phyloP scores from a whole-genome alignment of 139 green algal species.

The Closterium sp. region DNA sequence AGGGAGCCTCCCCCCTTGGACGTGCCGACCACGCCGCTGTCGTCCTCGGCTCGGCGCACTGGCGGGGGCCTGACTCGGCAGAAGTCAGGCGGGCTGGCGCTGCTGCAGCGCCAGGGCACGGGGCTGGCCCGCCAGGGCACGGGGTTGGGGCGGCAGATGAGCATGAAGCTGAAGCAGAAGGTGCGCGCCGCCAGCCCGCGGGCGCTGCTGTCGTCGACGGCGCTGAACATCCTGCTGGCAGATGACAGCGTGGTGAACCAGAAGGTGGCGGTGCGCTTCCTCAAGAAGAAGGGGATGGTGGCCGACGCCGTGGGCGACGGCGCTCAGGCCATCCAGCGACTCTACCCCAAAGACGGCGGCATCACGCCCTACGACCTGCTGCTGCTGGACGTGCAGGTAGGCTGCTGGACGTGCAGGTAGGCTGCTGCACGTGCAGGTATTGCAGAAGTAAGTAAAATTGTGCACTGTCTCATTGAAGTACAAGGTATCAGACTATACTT shows the following conservation, averaged over 20 bases:
- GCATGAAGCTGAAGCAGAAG: slow-evolving; percentile 6
- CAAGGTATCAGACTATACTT: neutral
- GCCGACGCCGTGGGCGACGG: slow-evolving; percentile 32
- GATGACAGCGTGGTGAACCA: slow-evolving; percentile 52
- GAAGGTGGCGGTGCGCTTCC: slow-evolving; percentile 6
- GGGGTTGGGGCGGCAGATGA: neutral
- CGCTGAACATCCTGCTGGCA: slow-evolving; percentile 28
- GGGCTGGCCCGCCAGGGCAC: neutral
- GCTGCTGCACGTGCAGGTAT: no score
- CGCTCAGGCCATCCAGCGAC: slow-evolving; percentile 16
- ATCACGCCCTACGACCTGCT: slow-evolving; percentile 29
- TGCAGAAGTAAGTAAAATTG: no score
- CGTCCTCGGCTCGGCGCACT: neutral
- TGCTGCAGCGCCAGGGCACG: neutral
- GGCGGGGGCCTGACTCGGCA: neutral
- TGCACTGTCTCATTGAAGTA: neutral
- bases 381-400: slow-evolving; percentile 34
- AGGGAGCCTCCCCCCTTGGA: neutral
- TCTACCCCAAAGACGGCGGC: neutral
- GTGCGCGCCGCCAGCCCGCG: neutral
- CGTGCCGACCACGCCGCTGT: neutral
- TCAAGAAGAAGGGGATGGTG: slow-evolving; percentile 17
- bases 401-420: no score
- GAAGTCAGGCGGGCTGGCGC: neutral
- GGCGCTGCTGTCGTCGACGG: neutral